Evolutionary conservation across 2,329 filamentous ascomycete species (phyloP).

Genomic region (Hymenoscyphus occultus): DNA sequence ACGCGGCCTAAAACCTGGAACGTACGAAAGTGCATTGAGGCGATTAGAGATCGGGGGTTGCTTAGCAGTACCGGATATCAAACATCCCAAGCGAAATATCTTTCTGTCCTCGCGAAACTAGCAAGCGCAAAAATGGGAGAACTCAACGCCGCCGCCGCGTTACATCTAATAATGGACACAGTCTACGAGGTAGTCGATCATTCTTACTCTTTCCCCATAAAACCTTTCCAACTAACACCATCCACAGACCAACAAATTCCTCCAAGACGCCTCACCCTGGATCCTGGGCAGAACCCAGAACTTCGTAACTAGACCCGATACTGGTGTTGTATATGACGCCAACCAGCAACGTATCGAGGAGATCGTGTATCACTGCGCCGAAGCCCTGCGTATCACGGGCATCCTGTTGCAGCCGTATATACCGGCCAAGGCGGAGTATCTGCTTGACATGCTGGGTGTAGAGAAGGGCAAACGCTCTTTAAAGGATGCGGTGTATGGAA

Average conservation of each 20-base stretch:
- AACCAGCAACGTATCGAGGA: conserved; percentile 48
- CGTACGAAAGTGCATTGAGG: conserved; percentile 49
- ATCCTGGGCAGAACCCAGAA: conserved; percentile 41
- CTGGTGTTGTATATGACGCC: conserved; percentile 23
- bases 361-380: conserved; percentile 67
- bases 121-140: conserved; percentile 58
- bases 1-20: conserved; percentile 68
- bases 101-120: conserved; percentile 41
- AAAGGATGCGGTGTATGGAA: conserved; percentile 57
- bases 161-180: conserved; percentile 61
- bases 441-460: conserved; percentile 80
- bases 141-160: conserved; percentile 61
- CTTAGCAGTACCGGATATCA: neutral
- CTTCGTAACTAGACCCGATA: neutral
- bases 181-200: conserved; percentile 52
- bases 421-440: conserved; percentile 67
- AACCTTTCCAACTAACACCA: conserved; percentile 11
- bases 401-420: conserved; percentile 92
- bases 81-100: conserved; percentile 38
- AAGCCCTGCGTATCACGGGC: conserved; percentile 73
- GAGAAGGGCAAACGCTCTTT: conserved; percentile 58
- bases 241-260: conserved; percentile 62
- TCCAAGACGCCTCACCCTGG: conserved; percentile 71
- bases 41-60: conserved; percentile 25
- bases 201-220: neutral